These are phyloP conservation scores for Phytophthora pistaciae DNA, from an alignment of 352 stramenopile species.

Conservation along the genomic window DNA sequence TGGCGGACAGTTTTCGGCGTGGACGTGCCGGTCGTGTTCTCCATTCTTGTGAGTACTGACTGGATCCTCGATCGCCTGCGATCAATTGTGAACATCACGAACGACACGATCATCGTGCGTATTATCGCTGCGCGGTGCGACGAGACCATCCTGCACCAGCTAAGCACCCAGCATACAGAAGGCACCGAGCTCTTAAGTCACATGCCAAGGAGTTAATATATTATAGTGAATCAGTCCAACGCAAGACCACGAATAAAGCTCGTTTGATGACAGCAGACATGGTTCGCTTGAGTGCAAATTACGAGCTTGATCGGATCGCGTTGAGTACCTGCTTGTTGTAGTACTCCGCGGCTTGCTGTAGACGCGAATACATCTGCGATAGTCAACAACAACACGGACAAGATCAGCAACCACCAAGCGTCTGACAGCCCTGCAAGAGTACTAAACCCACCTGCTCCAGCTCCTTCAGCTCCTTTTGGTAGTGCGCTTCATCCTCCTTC, in stretches of 20 bases:
- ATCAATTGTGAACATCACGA: slow-evolving; percentile 85
- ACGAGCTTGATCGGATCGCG: slow-evolving; percentile 47
- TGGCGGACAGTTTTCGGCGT: slow-evolving; percentile 76
- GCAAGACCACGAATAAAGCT: neutral
- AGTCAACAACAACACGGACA: slow-evolving; percentile 1
- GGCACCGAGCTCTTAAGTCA: slow-evolving; percentile 29
- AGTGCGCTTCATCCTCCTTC: slow-evolving; percentile 70
- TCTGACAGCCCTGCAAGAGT: neutral
- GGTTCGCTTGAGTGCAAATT: slow-evolving; percentile 16
- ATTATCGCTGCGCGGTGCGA: slow-evolving; percentile 84
- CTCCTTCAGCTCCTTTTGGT: slow-evolving; percentile 71
- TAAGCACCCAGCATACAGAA: slow-evolving; percentile 42
- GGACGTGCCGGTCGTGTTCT: slow-evolving; percentile 69
- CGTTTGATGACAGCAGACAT: slow-evolving; percentile 8
- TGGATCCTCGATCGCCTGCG: slow-evolving; percentile 82
- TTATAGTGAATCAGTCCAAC: slow-evolving; percentile 15
- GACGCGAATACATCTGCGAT: slow-evolving; percentile 69
- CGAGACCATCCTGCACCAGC: slow-evolving; percentile 47
- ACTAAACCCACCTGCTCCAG: slow-evolving; percentile 59
- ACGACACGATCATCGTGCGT: slow-evolving; percentile 79
- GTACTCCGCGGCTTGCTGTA: slow-evolving; percentile 67
- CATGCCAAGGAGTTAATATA: slow-evolving; percentile 34
- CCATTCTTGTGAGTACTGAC: slow-evolving; percentile 72
- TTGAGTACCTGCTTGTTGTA: slow-evolving; percentile 78
- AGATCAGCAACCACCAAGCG: slow-evolving; percentile 14